These are phyloP conservation scores for Phialophora chinensis DNA, from an alignment of 2,329 filamentous ascomycete species.

Conservation along the genomic window DNA sequence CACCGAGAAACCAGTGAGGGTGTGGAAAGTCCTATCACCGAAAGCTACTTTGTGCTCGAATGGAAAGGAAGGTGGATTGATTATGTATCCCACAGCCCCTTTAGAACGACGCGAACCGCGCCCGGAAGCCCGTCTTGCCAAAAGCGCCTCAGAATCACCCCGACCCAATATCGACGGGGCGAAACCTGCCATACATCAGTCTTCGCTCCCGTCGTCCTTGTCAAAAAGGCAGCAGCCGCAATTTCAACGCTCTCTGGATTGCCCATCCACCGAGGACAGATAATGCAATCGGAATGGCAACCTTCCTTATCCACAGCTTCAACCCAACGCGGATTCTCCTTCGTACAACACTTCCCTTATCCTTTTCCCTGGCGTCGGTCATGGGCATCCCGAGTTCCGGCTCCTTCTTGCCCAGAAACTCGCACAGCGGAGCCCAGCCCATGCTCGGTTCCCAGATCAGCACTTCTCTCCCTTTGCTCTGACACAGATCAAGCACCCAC, in stretches of 20 bases:
- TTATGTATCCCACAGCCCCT: not conserved
- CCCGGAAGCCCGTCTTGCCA: not conserved
- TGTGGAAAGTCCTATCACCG: not conserved
- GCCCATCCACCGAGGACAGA: constrained; percentile 21
- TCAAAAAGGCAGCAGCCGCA: not conserved
- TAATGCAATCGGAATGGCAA: constrained; percentile 9
- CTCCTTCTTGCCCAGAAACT: constrained; percentile 47
- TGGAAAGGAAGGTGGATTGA: not conserved
- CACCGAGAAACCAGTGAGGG: not conserved
- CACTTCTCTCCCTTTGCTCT: constrained; percentile 13
- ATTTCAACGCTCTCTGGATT: constrained; percentile 5
- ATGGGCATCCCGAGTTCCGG: constrained; percentile 47
- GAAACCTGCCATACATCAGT: not conserved
- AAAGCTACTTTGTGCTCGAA: not conserved
- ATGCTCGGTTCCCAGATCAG: constrained; percentile 39
- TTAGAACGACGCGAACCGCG: not conserved
- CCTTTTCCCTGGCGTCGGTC: constrained; percentile 37
- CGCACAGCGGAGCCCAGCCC: constrained; percentile 53
- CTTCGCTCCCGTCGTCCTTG: not conserved
- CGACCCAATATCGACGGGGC: not conserved
- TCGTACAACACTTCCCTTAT: constrained; percentile 17
- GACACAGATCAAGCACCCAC: constrained; percentile 26
- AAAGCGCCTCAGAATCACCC: not conserved
- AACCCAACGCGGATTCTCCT: constrained; percentile 20
- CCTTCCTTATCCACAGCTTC: constrained; percentile 24